Evolutionary conservation across 345 rosid genomes (phyloP), one percentile per base, ranked within the genome.

Genomic region (Noccaea caerulescens): DNA sequence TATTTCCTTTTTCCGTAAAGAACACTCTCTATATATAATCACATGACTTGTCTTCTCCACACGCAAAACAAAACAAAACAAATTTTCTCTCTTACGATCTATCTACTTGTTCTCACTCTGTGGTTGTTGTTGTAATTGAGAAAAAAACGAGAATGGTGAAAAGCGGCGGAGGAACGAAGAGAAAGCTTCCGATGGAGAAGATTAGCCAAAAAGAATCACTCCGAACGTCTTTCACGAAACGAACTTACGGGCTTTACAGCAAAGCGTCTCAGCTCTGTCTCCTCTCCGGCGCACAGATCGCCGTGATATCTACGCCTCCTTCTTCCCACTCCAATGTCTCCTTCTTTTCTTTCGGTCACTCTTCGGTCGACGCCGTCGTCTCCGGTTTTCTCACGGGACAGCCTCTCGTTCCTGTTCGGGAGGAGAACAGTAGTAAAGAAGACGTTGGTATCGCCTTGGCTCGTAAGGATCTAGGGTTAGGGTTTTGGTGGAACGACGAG

Each of bases 191-290:
- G 10, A 37, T 49, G 0, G 9, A 59, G 58, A 70, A 47, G 44
- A 58, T 47, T 1, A 2, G 4, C 30, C 49, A 47, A 4, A 59
- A 49, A 49, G 32, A 38, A 1, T 23, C 49, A 13, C 6, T 23
- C 16, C 10, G 46, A 16, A 36, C 12, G 13, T 5, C 42, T 39
- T 51, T 25, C 13, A 13, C 60, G 0, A 50, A 39, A 61, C 68
- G 60, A 2, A 66, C 42, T 7, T 0, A 1, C 1, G 58, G 66
- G 18, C 57, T 69, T n/a, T 46, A 7, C 59, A 12, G 11, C 9
- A 59, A 59, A 60, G 58, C 50, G 2, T 20, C 58, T 4, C 20
- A 71, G n/a, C 52, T 50, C 11, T 71, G 68, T 58, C 58, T 14
- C 25, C 33, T 49, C 51, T 38, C 66, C n/a, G 59, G 23, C 8